phyloP scores from a whole-genome alignment of 768 basidiomycete species.

The Pisolithus orientalis region DNA sequence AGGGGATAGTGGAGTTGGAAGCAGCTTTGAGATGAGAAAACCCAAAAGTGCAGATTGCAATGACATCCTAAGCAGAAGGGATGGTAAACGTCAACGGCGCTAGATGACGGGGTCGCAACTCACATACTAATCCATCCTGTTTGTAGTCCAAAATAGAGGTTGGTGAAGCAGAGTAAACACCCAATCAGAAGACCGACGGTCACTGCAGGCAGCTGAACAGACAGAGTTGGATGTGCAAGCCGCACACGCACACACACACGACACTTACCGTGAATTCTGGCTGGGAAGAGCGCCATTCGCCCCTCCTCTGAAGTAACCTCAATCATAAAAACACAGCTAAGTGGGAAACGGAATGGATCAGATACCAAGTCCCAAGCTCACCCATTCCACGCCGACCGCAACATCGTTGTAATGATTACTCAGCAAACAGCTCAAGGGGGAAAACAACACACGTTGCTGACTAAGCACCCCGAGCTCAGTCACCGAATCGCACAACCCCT shows the following conservation, averaged over 20 bases:
- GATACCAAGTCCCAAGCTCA: too few species aligned
- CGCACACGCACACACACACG: neutral
- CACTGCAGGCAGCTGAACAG: constrained; percentile 47
- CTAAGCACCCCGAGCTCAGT: constrained; percentile 26
- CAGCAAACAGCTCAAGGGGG: neutral
- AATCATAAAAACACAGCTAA: constrained; percentile 6
- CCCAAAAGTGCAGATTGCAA: constrained; percentile 92
- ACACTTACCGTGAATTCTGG: constrained; percentile 27
- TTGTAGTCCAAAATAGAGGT: constrained; percentile 82
- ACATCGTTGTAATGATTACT: neutral
- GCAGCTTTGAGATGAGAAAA: constrained; percentile 72
- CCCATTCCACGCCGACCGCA: too few species aligned
- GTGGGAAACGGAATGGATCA: neutral
- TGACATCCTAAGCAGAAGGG: constrained; percentile 65
- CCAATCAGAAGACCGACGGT: constrained; percentile 77
- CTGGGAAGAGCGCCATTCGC: constrained; percentile 1
- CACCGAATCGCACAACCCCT: constrained; percentile 23
- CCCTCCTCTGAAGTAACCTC: neutral
- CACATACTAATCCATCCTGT: constrained; percentile 90
- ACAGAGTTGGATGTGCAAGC: neutral
- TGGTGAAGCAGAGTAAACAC: constrained; percentile 86
- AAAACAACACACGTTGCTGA: constrained; percentile 19
- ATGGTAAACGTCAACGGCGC: neutral
- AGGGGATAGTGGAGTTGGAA: constrained; percentile 71
- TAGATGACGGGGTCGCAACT: constrained; percentile 10